Evolutionary conservation across 1,284 basidiomycete genomes (phyloP).

Genomic region (Psilocybe mexicana): DNA sequence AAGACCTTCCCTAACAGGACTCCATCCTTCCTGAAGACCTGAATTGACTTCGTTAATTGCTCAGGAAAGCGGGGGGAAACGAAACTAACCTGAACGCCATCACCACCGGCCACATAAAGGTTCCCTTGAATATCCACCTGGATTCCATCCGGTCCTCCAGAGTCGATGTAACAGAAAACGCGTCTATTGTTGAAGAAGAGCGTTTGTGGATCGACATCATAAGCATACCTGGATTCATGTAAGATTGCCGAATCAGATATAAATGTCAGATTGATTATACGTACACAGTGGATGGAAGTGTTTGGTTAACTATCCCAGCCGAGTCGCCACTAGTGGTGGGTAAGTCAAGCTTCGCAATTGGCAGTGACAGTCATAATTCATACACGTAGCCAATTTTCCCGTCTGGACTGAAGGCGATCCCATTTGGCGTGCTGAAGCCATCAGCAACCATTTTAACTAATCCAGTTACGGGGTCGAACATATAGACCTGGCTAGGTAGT

Average conservation of each 20-base stretch:
- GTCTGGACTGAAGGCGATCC: slow-evolving; percentile 10
- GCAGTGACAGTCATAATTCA: neutral
- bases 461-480: slow-evolving; percentile 11
- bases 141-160: slow-evolving; percentile 73
- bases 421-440: slow-evolving; percentile 11
- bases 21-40: slow-evolving; percentile 14
- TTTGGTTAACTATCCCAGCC: slow-evolving; percentile 9
- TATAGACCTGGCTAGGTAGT: slow-evolving; percentile 13
- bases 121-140: slow-evolving; percentile 69
- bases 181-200: slow-evolving; percentile 38
- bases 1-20: slow-evolving; percentile 12
- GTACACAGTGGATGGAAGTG: slow-evolving; percentile 12
- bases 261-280: neutral
- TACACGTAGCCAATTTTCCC: slow-evolving; percentile 10
- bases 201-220: slow-evolving; percentile 11
- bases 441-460: slow-evolving; percentile 12
- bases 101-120: slow-evolving; percentile 68
- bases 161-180: slow-evolving; percentile 69
- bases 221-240: slow-evolving; percentile 6
- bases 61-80: neutral
- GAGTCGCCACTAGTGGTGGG: slow-evolving; percentile 8
- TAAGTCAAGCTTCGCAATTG: neutral
- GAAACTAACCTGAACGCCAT: slow-evolving; percentile 73
- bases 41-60: neutral
- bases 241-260: no score